Conservation (phyloP, 768 basidiomycete species). For the Lentinus brumalis region DNA sequence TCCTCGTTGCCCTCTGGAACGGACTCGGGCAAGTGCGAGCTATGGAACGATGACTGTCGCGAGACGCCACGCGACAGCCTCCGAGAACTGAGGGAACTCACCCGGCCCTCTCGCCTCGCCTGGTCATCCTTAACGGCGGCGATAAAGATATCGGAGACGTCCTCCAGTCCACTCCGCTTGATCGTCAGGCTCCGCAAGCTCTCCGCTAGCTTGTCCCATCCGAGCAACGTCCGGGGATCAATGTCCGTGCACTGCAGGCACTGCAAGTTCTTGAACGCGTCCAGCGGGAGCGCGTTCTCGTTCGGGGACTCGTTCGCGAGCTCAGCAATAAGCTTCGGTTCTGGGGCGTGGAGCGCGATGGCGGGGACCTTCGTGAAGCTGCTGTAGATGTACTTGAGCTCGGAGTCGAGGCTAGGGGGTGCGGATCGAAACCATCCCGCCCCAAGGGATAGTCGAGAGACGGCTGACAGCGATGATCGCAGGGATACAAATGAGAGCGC, state of each 20-base stretch:
- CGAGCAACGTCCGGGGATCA: slow-evolving; percentile 79
- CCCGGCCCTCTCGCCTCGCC: slow-evolving; percentile 59
- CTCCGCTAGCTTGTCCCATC: slow-evolving; percentile 80
- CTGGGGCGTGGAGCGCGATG: slow-evolving; percentile 64
- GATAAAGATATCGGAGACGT: slow-evolving; percentile 75
- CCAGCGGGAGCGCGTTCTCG: slow-evolving; percentile 76
- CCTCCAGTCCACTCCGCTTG: slow-evolving; percentile 78
- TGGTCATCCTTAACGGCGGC: slow-evolving; percentile 77
- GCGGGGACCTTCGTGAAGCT: slow-evolving; percentile 90
- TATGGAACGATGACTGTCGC: slow-evolving; percentile 49
- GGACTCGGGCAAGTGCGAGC: slow-evolving; percentile 55
- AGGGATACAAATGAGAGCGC: slow-evolving; percentile 74
- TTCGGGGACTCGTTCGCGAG: slow-evolving; percentile 68
- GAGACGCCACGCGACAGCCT: slow-evolving; percentile 36
- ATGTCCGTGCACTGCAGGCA: slow-evolving; percentile 75
- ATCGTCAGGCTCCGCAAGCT: slow-evolving; percentile 74
- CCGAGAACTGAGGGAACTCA: slow-evolving; percentile 46
- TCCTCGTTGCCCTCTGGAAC: slow-evolving; percentile 56
- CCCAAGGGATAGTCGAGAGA: slow-evolving; percentile 76
- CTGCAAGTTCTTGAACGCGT: slow-evolving; percentile 84
- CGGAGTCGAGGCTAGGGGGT: slow-evolving; percentile 61
- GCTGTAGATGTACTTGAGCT: slow-evolving; percentile 87
- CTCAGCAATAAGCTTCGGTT: slow-evolving; percentile 66
- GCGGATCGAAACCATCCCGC: slow-evolving; percentile 72
- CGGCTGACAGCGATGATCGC: slow-evolving; percentile 73